Evolutionary conservation across 164 flowering plant genomes (phyloP).

Genomic region (Amborella trichopoda): DNA sequence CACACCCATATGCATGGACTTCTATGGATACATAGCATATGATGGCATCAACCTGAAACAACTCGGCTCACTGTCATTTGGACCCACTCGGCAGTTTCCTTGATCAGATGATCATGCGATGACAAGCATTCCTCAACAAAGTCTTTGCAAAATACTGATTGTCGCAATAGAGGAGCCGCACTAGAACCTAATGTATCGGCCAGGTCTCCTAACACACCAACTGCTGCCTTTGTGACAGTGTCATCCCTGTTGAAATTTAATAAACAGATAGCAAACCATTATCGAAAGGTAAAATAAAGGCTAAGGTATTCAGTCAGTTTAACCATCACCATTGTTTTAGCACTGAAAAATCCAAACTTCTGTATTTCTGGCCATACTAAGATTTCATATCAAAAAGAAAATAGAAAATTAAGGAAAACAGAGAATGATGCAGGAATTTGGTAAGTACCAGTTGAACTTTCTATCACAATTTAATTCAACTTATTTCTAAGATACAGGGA

Average conservation of each 20-base stretch:
- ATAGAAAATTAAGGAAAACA: neutral
- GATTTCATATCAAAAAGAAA: neutral
- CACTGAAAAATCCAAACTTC: neutral
- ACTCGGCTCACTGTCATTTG: constrained; percentile 57
- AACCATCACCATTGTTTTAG: no score
- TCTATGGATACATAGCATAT: constrained; percentile 25
- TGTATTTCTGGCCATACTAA: neutral
- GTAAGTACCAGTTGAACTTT: no score
- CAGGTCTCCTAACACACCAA: constrained; percentile 79
- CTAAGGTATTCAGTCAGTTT: no score
- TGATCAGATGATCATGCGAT: constrained; percentile 68
- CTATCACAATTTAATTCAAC: no score
- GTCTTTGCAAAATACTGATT: constrained; percentile 56
- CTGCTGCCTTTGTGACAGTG: constrained; percentile 71
- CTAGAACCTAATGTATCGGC: constrained; percentile 76
- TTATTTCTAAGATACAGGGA: no score
- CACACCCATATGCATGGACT: constrained; percentile 65
- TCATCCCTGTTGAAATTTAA: constrained; percentile 60
- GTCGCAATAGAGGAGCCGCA: constrained; percentile 66
- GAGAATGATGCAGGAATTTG: no score
- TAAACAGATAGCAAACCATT: neutral
- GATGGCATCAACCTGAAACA: constrained; percentile 46
- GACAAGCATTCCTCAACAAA: constrained; percentile 70
- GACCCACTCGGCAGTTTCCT: constrained; percentile 87
- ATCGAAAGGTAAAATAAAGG: no score